phyloP scores from a whole-genome alignment of 306 rosid genomes.

The Casuarina cunninghamiana region DNA sequence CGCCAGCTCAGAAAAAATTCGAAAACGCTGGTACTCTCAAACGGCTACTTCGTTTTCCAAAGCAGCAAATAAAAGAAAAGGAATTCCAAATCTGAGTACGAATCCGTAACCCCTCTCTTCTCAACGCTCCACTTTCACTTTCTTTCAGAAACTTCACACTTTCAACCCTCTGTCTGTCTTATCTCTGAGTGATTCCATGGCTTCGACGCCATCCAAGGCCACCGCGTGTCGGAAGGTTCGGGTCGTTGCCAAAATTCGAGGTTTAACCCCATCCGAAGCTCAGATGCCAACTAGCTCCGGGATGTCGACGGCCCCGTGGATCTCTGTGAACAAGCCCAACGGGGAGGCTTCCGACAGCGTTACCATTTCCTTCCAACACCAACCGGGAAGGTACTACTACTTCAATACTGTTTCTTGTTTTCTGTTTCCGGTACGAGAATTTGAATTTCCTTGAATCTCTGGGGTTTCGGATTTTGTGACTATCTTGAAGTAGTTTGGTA shows the following conservation, averaged over 20 bases:
- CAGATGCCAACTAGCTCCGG: conserved; percentile 9
- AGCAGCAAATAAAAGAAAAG: neutral
- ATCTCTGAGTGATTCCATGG: conserved; percentile 37
- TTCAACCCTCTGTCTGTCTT: neutral
- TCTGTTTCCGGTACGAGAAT: no score
- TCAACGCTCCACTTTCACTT: neutral
- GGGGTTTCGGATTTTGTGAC: neutral
- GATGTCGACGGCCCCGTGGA: conserved; percentile 41
- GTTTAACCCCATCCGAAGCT: conserved; percentile 27
- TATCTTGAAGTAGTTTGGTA: neutral
- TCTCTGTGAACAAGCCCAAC: conserved; percentile 54
- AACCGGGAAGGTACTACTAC: conserved; percentile 50
- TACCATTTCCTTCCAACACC: conserved; percentile 55
- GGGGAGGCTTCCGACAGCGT: conserved; percentile 47
- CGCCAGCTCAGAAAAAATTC: neutral
- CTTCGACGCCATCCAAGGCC: conserved; percentile 25
- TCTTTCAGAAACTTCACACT: neutral
- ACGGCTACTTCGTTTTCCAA: neutral
- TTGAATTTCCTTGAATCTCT: neutral
- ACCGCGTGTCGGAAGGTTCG: conserved; percentile 43
- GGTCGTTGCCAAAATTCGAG: conserved; percentile 54
- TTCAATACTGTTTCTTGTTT: neutral
- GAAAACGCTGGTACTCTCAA: neutral
- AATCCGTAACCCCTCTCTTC: neutral
- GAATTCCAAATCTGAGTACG: neutral